phyloP scores from a whole-genome alignment of 2,329 filamentous ascomycete species.

The Trichoderma arundinaceum region DNA sequence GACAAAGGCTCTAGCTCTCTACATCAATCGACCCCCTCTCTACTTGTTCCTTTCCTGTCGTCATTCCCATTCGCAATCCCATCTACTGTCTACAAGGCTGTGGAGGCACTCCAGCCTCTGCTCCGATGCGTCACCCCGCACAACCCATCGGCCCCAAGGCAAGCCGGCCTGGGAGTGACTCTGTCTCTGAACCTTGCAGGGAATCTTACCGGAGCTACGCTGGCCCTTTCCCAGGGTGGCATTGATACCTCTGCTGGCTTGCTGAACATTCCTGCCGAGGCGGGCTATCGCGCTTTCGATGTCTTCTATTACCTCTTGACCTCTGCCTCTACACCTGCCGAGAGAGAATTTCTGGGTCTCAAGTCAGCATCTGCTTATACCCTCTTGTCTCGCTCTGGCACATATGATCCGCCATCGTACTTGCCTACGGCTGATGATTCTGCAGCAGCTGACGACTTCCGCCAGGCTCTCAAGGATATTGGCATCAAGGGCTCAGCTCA shows the following conservation, averaged over 20 bases:
- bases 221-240: constrained; percentile 84
- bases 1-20: constrained; percentile 67
- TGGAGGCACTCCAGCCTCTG: constrained; percentile 85
- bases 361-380: constrained; percentile 77
- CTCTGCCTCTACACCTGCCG: constrained; percentile 84
- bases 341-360: constrained; percentile 85
- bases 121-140: constrained; percentile 84
- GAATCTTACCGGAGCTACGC: constrained; percentile 73
- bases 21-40: constrained; percentile 84
- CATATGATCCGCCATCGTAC: constrained; percentile 84
- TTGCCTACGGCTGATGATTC: constrained; percentile 91
- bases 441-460: constrained; percentile 91
- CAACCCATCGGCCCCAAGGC: constrained; percentile 82
- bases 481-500: constrained; percentile 89
- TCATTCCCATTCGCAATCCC: constrained; percentile 82
- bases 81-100: constrained; percentile 73
- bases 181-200: constrained; percentile 83
- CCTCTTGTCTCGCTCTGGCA: constrained; percentile 80
- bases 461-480: constrained; percentile 83
- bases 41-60: constrained; percentile 80
- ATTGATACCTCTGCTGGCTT: constrained; percentile 84
- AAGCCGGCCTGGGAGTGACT: constrained; percentile 79
- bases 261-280: constrained; percentile 76
- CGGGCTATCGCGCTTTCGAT: constrained; percentile 90
- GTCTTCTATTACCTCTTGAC: constrained; percentile 97